Percentiles rank a stretch among this genome's conserved stretches.
These are phyloP conservation scores for Ogataea pilisensis DNA, from an alignment of 805 yeast genomes.

Conservation along the genomic window DNA sequence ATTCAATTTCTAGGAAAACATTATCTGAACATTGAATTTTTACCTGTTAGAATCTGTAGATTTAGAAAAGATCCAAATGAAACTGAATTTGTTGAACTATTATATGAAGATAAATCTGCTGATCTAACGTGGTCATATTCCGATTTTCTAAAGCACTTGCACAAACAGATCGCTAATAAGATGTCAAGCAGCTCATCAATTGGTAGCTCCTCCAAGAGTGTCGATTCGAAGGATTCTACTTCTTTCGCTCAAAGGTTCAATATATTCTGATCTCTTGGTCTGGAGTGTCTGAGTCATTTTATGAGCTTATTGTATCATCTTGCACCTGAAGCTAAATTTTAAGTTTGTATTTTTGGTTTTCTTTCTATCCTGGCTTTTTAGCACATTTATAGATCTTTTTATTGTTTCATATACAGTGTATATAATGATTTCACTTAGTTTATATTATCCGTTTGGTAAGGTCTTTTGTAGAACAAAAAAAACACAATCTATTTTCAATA, in stretches of 20 bases:
- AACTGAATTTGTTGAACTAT: constrained; percentile 47
- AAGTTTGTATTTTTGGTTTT: too few species aligned
- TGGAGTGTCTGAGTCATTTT: too few species aligned
- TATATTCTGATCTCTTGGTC: constrained; percentile 11
- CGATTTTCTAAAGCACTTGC: constrained; percentile 67
- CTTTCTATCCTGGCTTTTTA: too few species aligned
- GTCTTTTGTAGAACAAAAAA: too few species aligned
- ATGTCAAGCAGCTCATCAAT: constrained; percentile 25
- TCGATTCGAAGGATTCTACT: constrained; percentile 9
- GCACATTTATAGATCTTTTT: too few species aligned
- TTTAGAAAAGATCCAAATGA: constrained; percentile 62
- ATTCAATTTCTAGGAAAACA: constrained; percentile 49
- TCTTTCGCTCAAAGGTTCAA: constrained; percentile 17
- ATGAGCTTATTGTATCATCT: too few species aligned
- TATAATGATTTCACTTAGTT: too few species aligned
- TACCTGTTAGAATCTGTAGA: constrained; percentile 58
- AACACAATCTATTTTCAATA: too few species aligned
- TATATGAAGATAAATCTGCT: constrained; percentile 69
- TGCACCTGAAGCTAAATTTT: too few species aligned
- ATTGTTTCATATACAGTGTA: too few species aligned
- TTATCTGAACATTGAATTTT: constrained; percentile 34
- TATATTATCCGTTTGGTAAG: too few species aligned
- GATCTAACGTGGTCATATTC: constrained; percentile 54
- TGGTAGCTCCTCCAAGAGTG: constrained; percentile 1
- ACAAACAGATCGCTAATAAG: constrained; percentile 54